phyloP scores from a whole-genome alignment of 2,329 filamentous ascomycete genomes.

The Fusarium sp. region DNA sequence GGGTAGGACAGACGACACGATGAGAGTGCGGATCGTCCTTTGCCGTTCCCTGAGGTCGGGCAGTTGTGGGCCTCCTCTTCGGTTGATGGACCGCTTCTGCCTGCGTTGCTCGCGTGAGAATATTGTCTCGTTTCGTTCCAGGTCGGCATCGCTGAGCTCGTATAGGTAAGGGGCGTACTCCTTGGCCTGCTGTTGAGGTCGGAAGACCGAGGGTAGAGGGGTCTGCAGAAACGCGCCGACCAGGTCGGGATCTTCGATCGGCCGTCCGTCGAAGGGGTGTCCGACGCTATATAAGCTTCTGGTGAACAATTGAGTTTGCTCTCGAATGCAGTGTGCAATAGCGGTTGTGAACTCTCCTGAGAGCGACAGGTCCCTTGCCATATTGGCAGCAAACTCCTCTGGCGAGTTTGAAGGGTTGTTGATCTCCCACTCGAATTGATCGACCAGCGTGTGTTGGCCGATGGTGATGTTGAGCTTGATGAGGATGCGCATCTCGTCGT shows the following conservation, averaged over 20 bases:
- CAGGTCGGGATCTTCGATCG: constrained; percentile 91
- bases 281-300: constrained; percentile 93
- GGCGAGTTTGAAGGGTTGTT: constrained; percentile 95
- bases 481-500: constrained; percentile 97
- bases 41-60: constrained; percentile 97
- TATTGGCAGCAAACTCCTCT: constrained; percentile 91
- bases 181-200: constrained; percentile 91
- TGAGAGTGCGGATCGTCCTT: constrained; percentile 89
- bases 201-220: constrained; percentile 84
- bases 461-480: constrained; percentile 99
- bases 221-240: constrained; percentile 87
- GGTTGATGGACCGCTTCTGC: constrained; percentile 95
- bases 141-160: constrained; percentile 89
- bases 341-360: constrained; percentile 97
- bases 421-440: constrained; percentile 99
- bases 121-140: constrained; percentile 91
- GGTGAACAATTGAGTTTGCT: constrained; percentile 95
- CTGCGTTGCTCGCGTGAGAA: constrained; percentile 93
- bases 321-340: constrained; percentile 96
- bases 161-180: constrained; percentile 95
- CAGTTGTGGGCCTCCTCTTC: constrained; percentile 89
- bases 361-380: constrained; percentile 90
- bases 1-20: constrained; percentile 93
- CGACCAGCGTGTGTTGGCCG: constrained; percentile 90
- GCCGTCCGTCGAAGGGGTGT: constrained; percentile 94